phyloP scores from a whole-genome alignment of 23 red algal genomes.

The Gracilariopsis chorda region DNA sequence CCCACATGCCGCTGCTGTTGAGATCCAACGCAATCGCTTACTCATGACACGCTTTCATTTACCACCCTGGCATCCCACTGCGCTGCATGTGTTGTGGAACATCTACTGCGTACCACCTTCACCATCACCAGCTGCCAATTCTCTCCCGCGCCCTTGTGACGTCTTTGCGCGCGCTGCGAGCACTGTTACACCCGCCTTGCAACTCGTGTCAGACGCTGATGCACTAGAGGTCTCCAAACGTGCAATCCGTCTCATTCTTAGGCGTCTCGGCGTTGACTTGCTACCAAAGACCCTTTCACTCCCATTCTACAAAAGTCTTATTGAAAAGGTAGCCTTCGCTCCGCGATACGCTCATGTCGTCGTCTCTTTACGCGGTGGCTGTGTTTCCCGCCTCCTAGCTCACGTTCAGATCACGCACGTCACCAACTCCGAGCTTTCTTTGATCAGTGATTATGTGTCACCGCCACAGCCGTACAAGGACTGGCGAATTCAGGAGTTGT shows the following conservation, averaged over 20 bases:
- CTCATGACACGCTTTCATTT: slow-evolving; percentile 37
- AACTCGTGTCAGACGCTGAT: slow-evolving; percentile 57
- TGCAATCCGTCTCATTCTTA: slow-evolving; percentile 68
- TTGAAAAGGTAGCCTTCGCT: slow-evolving; percentile 29
- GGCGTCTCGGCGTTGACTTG: slow-evolving; percentile 38
- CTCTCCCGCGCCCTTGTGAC: background rate
- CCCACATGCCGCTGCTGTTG: slow-evolving; percentile 73
- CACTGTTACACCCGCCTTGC: slow-evolving; percentile 22
- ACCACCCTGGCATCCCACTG: slow-evolving; percentile 34
- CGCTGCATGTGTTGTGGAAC: slow-evolving; percentile 49
- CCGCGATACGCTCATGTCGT: slow-evolving; percentile 14
- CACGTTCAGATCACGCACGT: slow-evolving; percentile 4
- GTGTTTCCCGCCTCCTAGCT: slow-evolving; percentile 44
- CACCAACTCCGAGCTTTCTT: background rate
- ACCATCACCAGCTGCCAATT: background rate
- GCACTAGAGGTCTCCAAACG: slow-evolving; percentile 67
- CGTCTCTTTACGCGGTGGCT: slow-evolving; percentile 39
- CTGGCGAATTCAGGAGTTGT: slow-evolving; percentile 51
- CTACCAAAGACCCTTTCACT: slow-evolving; percentile 55
- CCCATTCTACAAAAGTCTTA: slow-evolving; percentile 52
- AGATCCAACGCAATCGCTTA: slow-evolving; percentile 78
- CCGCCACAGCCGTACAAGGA: slow-evolving; percentile 25
- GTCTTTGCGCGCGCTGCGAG: slow-evolving; percentile 20
- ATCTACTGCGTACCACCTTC: background rate
- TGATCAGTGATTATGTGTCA: background rate